Evolutionary conservation across 306 rosid species (phyloP), one percentile per base, ranked within the genome.

Genomic region (Quercus alba): DNA sequence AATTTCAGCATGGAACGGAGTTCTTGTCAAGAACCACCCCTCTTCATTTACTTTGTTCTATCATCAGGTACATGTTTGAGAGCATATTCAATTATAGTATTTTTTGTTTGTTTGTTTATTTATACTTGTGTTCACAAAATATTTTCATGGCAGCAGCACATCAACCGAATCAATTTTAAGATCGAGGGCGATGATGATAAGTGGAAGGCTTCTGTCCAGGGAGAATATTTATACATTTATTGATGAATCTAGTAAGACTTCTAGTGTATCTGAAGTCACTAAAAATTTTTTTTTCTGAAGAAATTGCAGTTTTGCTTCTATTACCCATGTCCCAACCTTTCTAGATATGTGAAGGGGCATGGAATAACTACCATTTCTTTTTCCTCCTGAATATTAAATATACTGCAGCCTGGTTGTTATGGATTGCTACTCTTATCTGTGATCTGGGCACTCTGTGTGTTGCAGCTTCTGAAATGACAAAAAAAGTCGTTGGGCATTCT

Each of bases 131-230:
- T 21, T 23, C 30, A 21, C 41, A 31, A 30, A 66, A 30, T 15
- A 17, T 18, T 19, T 8, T 35, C 14, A 15, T 67, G 78, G 68
- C 41, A 93, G 99, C 82, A 79, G 86, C 80, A 80, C 78, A 63
- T 90, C 96, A 30, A 20, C 44, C 52, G 94, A 89, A 59, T 79
- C 96, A 62, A 76, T 91, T 80, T 80, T 93, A 78, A 89, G 91
- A 86, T 87, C 97, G 35, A 88, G 99, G 80, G 93, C 98, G 33
- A 88, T 93, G 85, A 87, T 89, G 90, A 93, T 91, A 79, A 81
- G 86, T 70, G 98, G 98, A 91, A 89, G 98, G 88, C 86, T 95
- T 69, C 81, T 95, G 76, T 87, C 89, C 4, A 90, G 86, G 82
- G 96, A 89, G 80, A 85, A 71, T 78, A 75, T 55, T 28, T 85